Evolutionary conservation across 192 early-diverging fungal genomes (phyloP).

Genomic region (Irineochytrium annulatum): DNA sequence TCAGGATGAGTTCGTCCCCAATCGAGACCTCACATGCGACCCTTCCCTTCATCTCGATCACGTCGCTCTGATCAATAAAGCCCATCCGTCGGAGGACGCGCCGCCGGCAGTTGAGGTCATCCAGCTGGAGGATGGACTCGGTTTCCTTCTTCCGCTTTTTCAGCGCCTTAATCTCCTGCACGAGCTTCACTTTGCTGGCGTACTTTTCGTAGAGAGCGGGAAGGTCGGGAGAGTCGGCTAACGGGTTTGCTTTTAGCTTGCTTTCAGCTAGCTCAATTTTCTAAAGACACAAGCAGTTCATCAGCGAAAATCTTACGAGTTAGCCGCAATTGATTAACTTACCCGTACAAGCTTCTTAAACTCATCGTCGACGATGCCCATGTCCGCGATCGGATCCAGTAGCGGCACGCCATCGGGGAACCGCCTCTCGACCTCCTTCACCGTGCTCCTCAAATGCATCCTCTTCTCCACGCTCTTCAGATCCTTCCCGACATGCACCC

Average conservation of each 20-base stretch:
- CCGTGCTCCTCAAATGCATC: conserved; percentile 55
- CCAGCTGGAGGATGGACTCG: conserved; percentile 81
- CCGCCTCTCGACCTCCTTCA: conserved; percentile 68
- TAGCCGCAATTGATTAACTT: conserved; percentile 4
- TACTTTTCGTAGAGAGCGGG: conserved; percentile 59
- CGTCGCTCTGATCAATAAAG: conserved; percentile 75
- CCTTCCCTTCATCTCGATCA: conserved; percentile 95
- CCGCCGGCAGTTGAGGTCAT: conserved; percentile 87
- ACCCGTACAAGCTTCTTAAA: conserved; percentile 70
- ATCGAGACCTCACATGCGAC: conserved; percentile 96
- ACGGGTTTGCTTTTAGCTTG: conserved; percentile 56
- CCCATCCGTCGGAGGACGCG: conserved; percentile 89
- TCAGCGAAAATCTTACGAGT: neutral
- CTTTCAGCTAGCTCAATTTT: conserved; percentile 72
- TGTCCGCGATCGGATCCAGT: conserved; percentile 85
- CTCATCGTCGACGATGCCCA: conserved; percentile 74
- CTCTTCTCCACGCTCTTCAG: conserved; percentile 54
- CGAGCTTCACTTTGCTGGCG: conserved; percentile 59
- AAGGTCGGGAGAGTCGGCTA: conserved; percentile 54
- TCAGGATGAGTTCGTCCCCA: conserved; percentile 90
- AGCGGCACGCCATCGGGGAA: conserved; percentile 74
- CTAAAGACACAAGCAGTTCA: conserved; percentile 12
- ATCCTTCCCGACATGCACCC: conserved; percentile 70
- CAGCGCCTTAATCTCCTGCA: conserved; percentile 56
- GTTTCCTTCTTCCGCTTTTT: conserved; percentile 73